A percentile compares a stretch with the other conserved stretches of the same genome.
These are phyloP conservation scores for Clavariopsis aquatica DNA, from an alignment of 495 filamentous ascomycete genomes.

Conservation along the genomic window DNA sequence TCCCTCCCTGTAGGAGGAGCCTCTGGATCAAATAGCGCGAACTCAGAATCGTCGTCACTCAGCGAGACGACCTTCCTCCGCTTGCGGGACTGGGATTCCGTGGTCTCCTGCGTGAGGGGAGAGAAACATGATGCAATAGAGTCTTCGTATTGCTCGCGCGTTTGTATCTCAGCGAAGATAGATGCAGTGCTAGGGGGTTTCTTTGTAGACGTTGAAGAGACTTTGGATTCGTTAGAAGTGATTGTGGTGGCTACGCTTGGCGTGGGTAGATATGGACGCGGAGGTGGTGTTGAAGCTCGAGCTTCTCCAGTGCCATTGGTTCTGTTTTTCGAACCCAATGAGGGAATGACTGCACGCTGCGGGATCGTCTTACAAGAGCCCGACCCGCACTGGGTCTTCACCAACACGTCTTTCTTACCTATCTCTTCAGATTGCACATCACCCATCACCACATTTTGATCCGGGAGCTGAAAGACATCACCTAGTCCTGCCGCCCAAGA, in stretches of 20 bases:
- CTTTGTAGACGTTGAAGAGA: background rate
- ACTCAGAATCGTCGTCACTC: background rate
- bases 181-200: background rate
- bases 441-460: background rate
- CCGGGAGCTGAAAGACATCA: background rate
- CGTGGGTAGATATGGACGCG: background rate
- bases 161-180: too few relatives aligned
- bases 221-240: background rate
- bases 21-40: background rate
- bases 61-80: background rate
- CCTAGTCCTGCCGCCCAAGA: background rate
- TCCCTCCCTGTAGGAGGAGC: background rate
- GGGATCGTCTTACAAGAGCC: too few relatives aligned
- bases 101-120: background rate
- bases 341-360: too few relatives aligned
- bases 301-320: background rate
- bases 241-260: background rate
- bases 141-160: background rate
- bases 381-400: background rate
- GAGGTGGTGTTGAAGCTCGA: background rate
- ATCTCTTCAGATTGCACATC: background rate
- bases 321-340: too few relatives aligned
- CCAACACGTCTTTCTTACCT: background rate
- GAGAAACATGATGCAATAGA: background rate
- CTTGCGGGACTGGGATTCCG: background rate